Percentiles rank a stretch among this genome's conserved stretches.
Evolutionary conservation across 257 asterid genomes (phyloP).

Genomic region (Solanum lycopersicoides): DNA sequence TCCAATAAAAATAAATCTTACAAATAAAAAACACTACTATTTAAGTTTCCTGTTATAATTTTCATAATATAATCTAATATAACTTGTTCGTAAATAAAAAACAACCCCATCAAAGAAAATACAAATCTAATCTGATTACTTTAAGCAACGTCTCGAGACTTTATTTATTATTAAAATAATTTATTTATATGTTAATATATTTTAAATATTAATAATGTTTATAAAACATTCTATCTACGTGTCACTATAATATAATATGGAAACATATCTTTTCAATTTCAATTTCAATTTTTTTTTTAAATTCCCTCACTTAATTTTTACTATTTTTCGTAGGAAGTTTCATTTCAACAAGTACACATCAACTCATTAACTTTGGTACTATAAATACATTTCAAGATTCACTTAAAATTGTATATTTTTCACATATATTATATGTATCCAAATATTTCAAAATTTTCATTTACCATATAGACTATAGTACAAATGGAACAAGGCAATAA

Average conservation of each 20-base stretch:
- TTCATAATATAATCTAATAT: neutral
- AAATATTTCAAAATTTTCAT: neutral
- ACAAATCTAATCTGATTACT: neutral
- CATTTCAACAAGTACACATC: neutral
- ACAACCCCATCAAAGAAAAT: neutral
- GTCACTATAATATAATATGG: neutral
- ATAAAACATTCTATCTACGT: neutral
- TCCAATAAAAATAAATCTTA: neutral
- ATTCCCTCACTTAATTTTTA: neutral
- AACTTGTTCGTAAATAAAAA: neutral
- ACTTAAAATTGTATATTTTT: neutral
- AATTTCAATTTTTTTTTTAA: neutral
- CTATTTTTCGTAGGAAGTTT: neutral
- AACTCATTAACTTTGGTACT: neutral
- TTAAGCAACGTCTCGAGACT: neutral
- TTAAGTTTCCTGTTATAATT: neutral
- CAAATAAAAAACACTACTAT: neutral
- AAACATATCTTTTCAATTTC: neutral
- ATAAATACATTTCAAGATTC: neutral
- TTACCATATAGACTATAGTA: neutral
- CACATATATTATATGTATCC: neutral
- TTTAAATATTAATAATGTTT: neutral
- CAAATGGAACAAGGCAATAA: neutral
- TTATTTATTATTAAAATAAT: neutral
- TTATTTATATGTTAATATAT: no score